Conservation (phyloP, 208 protist genomes). For the Acanthamoeba quina region DNA sequence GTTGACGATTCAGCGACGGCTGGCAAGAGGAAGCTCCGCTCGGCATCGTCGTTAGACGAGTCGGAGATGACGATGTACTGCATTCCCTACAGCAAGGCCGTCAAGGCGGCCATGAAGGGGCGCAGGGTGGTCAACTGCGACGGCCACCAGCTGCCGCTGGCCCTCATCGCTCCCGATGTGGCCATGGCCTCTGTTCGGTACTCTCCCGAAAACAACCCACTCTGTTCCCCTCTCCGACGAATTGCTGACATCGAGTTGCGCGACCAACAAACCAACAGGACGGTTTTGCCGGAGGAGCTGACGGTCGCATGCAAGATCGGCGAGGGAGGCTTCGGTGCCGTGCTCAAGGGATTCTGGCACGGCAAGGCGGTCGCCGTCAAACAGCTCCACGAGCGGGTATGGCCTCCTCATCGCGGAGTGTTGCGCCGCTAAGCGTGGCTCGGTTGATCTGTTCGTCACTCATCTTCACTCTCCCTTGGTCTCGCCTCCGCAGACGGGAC, state of each 20-base stretch:
- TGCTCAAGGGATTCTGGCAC: conserved; percentile 59
- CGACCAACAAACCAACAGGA: neutral
- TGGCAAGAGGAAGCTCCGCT: too few relatives aligned
- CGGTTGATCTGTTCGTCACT: neutral
- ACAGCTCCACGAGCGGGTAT: conserved; percentile 21
- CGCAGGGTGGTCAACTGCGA: conserved; percentile 7
- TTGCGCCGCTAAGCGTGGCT: neutral
- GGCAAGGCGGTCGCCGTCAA: conserved; percentile 52
- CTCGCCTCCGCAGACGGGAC: neutral
- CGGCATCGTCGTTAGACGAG: neutral
- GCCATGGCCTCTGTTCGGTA: conserved; percentile 47
- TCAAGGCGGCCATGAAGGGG: conserved; percentile 11
- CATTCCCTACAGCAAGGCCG: conserved; percentile 40
- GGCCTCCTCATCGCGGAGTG: neutral
- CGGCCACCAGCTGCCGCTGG: neutral
- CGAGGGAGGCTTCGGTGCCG: conserved; percentile 49
- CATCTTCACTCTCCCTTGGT: neutral
- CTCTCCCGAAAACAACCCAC: neutral
- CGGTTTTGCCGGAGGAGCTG: conserved; percentile 7
- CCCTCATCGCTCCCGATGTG: neutral
- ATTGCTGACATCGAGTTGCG: neutral
- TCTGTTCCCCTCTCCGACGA: neutral
- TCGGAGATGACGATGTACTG: neutral
- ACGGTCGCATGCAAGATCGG: conserved; percentile 57
- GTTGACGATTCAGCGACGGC: neutral